Evolutionary conservation across 345 rosid genomes (phyloP), one percentile per base, ranked within the genome.

Genomic region (Geranium brycei): DNA sequence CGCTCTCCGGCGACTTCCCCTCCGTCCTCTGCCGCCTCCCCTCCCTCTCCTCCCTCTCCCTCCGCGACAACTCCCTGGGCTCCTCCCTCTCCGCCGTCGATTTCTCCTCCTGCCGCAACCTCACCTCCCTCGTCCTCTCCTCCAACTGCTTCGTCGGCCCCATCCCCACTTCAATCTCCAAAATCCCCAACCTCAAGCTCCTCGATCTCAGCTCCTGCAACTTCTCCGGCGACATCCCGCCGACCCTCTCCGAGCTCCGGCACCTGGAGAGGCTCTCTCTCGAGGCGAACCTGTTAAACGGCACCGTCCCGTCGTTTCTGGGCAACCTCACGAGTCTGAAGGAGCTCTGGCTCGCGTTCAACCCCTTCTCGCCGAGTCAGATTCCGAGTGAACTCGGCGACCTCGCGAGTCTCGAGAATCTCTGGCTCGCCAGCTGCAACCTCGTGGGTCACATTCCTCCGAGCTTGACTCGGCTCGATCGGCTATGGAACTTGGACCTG

Each of bases 1-100:
- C n/a, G 62, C 86, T 93, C 76, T 35, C 67, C 53, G 97, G 99
- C 2, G 83, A 90, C 58, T 90, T 93, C 76, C 96, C 97, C 1
- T 38, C 78, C 67, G 57, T 79, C 81, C 71, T 93, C 72, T 93
- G 99, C 71, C 80, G 81, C 56, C 91, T 89, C 35, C 82, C 92
- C 56, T 71, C 66, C 53, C 81, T 92, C 4, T 38, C 78, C 3
- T 63, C 32, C 62, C 72, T 92, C 62, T 69, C 68, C 64, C 84
- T 92, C 32, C 2, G 0, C 64, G 65, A 75, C 81, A 92, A 86
- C 78, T 32, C 1, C 76, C 79, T 89, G 76, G 87, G 85, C 77
- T 78, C 87, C 11, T 73, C 95, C 57, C 83, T 89, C 65, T 70
- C 91, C 17, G 47, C 51, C 31, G 53, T 47, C 53, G 87, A 75